Conservation (phyloP, 2,329 filamentous ascomycete genomes). For the Monosporascus sp. region DNA sequence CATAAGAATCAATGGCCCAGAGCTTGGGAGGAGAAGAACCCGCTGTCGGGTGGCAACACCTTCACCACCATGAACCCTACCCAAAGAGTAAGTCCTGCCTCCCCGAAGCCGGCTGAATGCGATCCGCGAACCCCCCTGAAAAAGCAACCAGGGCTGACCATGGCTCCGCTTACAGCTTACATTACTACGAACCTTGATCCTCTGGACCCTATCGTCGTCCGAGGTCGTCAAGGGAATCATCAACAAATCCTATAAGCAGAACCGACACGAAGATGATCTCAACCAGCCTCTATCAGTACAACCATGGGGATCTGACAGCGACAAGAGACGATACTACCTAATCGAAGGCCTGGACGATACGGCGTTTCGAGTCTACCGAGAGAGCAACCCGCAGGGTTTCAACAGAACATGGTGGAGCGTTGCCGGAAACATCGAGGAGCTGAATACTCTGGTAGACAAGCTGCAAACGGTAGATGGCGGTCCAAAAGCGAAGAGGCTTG, state of each 20-base stretch:
- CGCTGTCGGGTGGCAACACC: slow-evolving; percentile 70
- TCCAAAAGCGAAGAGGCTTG: slow-evolving; percentile 72
- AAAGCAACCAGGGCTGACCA: slow-evolving; percentile 9
- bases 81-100: slow-evolving; percentile 60
- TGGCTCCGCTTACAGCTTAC: slow-evolving; percentile 54
- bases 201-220: slow-evolving; percentile 88
- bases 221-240: slow-evolving; percentile 76
- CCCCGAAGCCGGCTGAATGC: too few species aligned
- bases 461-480: slow-evolving; percentile 72
- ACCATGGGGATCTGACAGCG: slow-evolving; percentile 82
- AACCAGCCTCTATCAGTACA: slow-evolving; percentile 89
- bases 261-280: slow-evolving; percentile 68
- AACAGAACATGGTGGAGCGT: slow-evolving; percentile 87
- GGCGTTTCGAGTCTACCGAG: slow-evolving; percentile 86
- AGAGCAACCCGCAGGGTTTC: slow-evolving; percentile 76
- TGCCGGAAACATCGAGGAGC: slow-evolving; percentile 83
- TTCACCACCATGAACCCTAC: slow-evolving; percentile 79
- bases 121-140: background rate
- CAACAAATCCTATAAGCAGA: slow-evolving; percentile 82
- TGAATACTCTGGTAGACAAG: slow-evolving; percentile 69
- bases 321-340: slow-evolving; percentile 89
- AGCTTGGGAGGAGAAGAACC: slow-evolving; percentile 78
- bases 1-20: slow-evolving; percentile 86
- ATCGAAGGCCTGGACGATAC: slow-evolving; percentile 94
- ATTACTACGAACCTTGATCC: slow-evolving; percentile 72